Conservation (phyloP, 139 green algal genomes). For the Monoraphidium neglectum region DNA sequence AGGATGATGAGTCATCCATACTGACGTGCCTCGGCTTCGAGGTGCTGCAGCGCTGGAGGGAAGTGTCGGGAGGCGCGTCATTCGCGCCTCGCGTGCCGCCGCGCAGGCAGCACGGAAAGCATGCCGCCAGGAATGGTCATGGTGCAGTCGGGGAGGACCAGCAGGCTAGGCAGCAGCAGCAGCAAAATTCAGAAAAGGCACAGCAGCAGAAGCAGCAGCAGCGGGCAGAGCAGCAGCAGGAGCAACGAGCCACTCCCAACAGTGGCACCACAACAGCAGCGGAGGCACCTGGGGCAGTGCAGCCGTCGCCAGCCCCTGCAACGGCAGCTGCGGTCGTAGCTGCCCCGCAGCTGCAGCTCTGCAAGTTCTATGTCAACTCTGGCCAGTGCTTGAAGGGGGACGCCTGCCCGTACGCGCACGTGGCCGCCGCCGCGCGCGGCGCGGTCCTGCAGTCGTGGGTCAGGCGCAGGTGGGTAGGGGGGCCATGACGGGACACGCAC, state of each 20-base stretch:
- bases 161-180: not conserved
- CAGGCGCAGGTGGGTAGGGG: not conserved
- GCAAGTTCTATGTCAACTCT: conserved; percentile 53
- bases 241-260: not conserved
- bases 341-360: not conserved
- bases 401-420: conserved; percentile 48
- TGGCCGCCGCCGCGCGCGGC: not conserved
- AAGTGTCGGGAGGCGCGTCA: too few relatives aligned
- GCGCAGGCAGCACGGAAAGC: too few relatives aligned
- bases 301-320: not conserved
- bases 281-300: not conserved
- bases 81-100: too few relatives aligned
- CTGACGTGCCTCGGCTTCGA: too few relatives aligned
- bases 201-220: not conserved
- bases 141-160: not conserved
- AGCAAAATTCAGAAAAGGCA: not conserved
- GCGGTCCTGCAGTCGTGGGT: conserved; percentile 16
- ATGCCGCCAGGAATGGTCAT: not conserved
- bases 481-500: not conserved
- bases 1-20: too few relatives aligned
- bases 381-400: conserved; percentile 47
- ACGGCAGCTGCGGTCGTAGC: not conserved
- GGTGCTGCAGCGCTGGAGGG: too few relatives aligned
- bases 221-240: not conserved
- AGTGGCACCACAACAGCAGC: not conserved